These are phyloP conservation scores for Suillus spraguei DNA, from an alignment of 768 basidiomycete species.

Conservation along the genomic window DNA sequence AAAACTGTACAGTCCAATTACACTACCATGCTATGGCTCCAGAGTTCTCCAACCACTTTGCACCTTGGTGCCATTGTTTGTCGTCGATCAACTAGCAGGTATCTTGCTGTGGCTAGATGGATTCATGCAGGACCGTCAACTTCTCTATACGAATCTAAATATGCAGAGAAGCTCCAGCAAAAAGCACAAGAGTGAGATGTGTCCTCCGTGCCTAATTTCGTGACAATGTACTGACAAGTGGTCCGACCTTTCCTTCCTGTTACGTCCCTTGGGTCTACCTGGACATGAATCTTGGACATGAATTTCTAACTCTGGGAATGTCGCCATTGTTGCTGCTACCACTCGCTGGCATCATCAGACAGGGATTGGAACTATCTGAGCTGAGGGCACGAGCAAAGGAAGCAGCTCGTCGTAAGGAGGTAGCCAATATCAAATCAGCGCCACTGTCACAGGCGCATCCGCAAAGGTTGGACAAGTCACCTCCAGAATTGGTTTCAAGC, in stretches of 20 bases:
- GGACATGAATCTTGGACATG: slow-evolving; percentile 15
- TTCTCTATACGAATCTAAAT: slow-evolving; percentile 48
- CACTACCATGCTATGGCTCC: not conserved
- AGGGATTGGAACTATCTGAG: slow-evolving; percentile 43
- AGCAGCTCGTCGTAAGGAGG: slow-evolving; percentile 37
- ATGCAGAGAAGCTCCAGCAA: slow-evolving; percentile 68
- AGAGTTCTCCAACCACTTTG: not conserved
- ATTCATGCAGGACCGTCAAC: slow-evolving; percentile 17
- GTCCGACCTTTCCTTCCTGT: slow-evolving; percentile 20
- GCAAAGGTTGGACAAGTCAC: slow-evolving; percentile 12
- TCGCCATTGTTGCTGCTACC: not conserved
- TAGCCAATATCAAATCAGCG: slow-evolving; percentile 18
- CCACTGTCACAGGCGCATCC: slow-evolving; percentile 18
- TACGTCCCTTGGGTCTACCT: slow-evolving; percentile 5
- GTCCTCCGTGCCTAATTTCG: slow-evolving; percentile 15
- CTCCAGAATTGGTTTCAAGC: slow-evolving; percentile 8
- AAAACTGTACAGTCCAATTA: not conserved
- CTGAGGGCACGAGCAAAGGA: slow-evolving; percentile 32
- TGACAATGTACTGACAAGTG: slow-evolving; percentile 21
- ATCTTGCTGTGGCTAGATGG: slow-evolving; percentile 13
- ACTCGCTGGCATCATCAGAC: slow-evolving; percentile 32
- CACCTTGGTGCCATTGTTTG: not conserved
- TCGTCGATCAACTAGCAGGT: slow-evolving; percentile 8
- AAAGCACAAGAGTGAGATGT: slow-evolving; percentile 64
- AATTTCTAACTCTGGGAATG: slow-evolving; percentile 13